phyloP scores from a whole-genome alignment of 2,329 filamentous ascomycete species.

The Sclerotinia spermophila region DNA sequence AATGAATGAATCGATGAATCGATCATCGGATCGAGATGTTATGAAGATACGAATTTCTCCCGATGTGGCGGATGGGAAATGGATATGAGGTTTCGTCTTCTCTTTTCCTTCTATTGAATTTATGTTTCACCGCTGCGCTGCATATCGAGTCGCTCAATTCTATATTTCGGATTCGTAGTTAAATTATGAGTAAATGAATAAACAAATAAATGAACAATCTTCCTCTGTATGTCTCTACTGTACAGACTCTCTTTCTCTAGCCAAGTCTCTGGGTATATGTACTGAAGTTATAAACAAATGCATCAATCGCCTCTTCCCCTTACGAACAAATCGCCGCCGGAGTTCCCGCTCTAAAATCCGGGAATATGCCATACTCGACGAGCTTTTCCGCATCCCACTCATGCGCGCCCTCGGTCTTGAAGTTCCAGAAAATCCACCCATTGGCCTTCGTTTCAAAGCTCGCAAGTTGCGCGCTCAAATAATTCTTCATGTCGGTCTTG shows the following conservation, averaged over 20 bases:
- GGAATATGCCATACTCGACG: slow-evolving; percentile 50
- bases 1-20: neutral
- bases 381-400: slow-evolving; percentile 53
- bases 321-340: slow-evolving; percentile 5
- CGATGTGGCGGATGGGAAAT: neutral
- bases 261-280: slow-evolving; percentile 10
- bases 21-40: too few relatives aligned
- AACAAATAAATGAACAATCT: neutral
- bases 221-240: neutral
- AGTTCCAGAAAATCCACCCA: slow-evolving; percentile 58
- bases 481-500: slow-evolving; percentile 47
- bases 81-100: neutral
- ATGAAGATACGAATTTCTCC: neutral
- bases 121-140: neutral
- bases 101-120: too few relatives aligned
- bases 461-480: slow-evolving; percentile 53
- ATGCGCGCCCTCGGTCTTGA: slow-evolving; percentile 51
- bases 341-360: slow-evolving; percentile 34
- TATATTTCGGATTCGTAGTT: neutral
- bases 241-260: neutral
- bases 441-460: slow-evolving; percentile 48
- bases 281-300: neutral
- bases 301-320: too few relatives aligned
- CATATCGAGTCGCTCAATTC: neutral
- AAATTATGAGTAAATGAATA: neutral